Conservation (phyloP, 2,329 filamentous ascomycete genomes). For the Colletotrichum liriopes region DNA sequence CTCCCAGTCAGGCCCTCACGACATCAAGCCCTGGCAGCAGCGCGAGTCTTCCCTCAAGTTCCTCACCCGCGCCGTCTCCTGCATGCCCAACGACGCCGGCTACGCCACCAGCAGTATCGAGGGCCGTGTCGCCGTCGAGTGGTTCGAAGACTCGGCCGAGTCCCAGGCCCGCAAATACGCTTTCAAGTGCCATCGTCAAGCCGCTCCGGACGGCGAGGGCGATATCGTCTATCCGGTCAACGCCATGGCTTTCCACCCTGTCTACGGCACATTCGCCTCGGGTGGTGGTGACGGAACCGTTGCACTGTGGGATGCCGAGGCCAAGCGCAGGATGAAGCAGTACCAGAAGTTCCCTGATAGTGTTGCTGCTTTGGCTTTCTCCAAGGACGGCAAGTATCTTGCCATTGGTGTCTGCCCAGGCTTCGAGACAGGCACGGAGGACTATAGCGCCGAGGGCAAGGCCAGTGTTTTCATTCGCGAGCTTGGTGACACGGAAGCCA, state of each 20-base stretch:
- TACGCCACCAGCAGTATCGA: constrained; percentile 96
- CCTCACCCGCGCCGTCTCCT: constrained; percentile 92
- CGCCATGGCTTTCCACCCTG: constrained; percentile 88
- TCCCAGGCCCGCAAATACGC: constrained; percentile 96
- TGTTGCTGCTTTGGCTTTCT: constrained; percentile 85
- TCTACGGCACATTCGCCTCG: constrained; percentile 87
- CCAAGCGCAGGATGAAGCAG: constrained; percentile 90
- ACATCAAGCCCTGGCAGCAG: constrained; percentile 88
- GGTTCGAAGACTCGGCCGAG: constrained; percentile 92
- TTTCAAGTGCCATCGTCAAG: constrained; percentile 97
- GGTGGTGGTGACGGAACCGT: constrained; percentile 93
- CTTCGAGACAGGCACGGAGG: constrained; percentile 89
- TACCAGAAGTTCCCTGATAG: constrained; percentile 88
- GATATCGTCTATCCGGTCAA: constrained; percentile 95
- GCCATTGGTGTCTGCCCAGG: constrained; percentile 88
- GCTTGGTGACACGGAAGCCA: constrained; percentile 89
- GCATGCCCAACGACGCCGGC: constrained; percentile 96
- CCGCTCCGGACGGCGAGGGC: constrained; percentile 72
- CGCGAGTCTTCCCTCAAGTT: constrained; percentile 96
- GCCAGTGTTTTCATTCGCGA: constrained; percentile 87
- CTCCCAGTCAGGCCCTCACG: constrained; percentile 63
- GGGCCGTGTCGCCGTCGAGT: constrained; percentile 95
- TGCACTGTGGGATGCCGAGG: constrained; percentile 93
- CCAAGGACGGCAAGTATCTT: constrained; percentile 81
- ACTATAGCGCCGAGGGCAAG: constrained; percentile 79